Conservation (phyloP, 2,329 filamentous ascomycete genomes). For the Apiospora arundinis region DNA sequence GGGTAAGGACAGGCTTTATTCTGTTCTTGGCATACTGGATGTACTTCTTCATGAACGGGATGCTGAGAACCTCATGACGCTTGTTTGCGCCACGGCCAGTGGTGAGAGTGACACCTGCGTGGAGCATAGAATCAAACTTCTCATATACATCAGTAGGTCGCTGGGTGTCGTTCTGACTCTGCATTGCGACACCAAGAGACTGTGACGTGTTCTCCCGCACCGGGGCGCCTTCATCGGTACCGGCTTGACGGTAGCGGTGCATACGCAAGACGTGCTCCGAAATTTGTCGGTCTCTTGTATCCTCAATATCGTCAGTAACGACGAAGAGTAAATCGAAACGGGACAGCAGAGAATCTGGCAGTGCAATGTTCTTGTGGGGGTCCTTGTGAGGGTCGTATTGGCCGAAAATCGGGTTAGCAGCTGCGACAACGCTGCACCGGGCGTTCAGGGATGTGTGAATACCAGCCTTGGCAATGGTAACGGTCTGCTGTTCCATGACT, state of each 20-base stretch:
- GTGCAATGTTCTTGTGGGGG: constrained; percentile 96
- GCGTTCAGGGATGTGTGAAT: constrained; percentile 98
- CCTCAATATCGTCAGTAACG: constrained; percentile 97
- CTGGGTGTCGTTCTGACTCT: constrained; percentile 75
- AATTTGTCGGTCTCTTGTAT: constrained; percentile 85
- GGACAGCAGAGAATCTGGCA: constrained; percentile 93
- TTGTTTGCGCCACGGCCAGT: constrained; percentile 76
- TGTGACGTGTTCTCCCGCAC: constrained; percentile 88
- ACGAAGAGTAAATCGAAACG: constrained; percentile 99
- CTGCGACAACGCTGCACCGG: constrained; percentile 93
- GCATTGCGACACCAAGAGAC: constrained; percentile 84
- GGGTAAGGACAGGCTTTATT: constrained; percentile 87
- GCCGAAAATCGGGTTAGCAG: constrained; percentile 96
- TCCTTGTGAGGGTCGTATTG: constrained; percentile 99
- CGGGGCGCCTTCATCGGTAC: constrained; percentile 91
- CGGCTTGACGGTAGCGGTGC: constrained; percentile 92
- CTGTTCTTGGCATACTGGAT: constrained; percentile 96
- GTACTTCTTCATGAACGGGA: constrained; percentile 99
- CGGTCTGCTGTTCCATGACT: constrained; percentile 99
- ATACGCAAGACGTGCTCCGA: constrained; percentile 97
- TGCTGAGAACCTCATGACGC: constrained; percentile 87
- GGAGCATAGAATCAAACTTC: constrained; percentile 95
- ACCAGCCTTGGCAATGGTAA: constrained; percentile 97
- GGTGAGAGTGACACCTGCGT: constrained; percentile 84
- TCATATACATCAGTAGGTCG: constrained; percentile 88